These are phyloP conservation scores for Rhynchospora tenuis DNA, from an alignment of 176 grass and related monocot genomes.

Conservation along the genomic window DNA sequence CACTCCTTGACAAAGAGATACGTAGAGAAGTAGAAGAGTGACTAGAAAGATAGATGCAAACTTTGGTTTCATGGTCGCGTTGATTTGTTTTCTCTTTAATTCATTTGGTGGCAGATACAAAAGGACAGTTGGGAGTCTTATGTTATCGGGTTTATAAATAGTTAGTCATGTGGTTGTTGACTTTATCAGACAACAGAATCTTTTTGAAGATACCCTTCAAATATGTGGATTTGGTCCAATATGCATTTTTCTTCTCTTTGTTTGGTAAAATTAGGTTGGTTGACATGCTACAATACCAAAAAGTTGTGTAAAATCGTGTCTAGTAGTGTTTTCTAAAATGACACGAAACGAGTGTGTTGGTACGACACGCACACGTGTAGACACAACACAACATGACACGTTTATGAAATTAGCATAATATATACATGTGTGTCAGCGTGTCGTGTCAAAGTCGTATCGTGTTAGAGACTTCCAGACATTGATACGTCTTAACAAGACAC, in stretches of 20 bases:
- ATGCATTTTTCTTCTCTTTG: not conserved
- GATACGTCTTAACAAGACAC: too few species aligned
- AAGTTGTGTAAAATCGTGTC: too few species aligned
- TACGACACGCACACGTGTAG: too few species aligned
- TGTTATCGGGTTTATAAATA: slow-evolving; percentile 22
- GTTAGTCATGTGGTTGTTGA: slow-evolving; percentile 26
- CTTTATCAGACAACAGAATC: slow-evolving; percentile 6
- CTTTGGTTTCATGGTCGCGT: slow-evolving; percentile 19
- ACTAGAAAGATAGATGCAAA: slow-evolving; percentile 10
- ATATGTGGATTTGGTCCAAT: not conserved
- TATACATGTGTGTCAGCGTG: too few species aligned
- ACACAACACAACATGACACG: too few species aligned
- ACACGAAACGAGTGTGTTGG: too few species aligned
- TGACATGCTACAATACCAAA: not conserved
- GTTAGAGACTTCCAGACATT: too few species aligned
- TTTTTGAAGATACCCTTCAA: slow-evolving; percentile 1
- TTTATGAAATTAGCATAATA: too few species aligned
- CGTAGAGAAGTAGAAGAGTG: slow-evolving; percentile 4
- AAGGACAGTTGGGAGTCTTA: slow-evolving; percentile 13
- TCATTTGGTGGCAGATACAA: not conserved
- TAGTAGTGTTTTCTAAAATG: not conserved
- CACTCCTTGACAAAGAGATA: not conserved
- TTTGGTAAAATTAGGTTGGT: not conserved
- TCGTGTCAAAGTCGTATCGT: too few species aligned
- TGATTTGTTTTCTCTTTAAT: slow-evolving; percentile 8